Conservation (phyloP, 352 stramenopile genomes). For the Phytophthora nicotianae region DNA sequence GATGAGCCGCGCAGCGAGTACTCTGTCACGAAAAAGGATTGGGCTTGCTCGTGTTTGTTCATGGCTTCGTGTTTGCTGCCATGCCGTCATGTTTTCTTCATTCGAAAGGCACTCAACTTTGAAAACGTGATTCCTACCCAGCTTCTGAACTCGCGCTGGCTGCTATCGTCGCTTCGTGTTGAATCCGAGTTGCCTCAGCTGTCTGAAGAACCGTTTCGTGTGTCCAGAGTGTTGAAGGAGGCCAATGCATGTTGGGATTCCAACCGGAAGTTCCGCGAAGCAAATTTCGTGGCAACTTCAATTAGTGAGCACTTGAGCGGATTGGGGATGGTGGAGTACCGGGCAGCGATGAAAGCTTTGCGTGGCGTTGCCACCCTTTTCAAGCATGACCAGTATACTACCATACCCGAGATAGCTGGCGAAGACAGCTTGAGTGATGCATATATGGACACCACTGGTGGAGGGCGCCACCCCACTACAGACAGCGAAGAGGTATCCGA, state of each 20-base stretch:
- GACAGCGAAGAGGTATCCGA: too few relatives aligned
- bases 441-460: too few relatives aligned
- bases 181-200: neutral
- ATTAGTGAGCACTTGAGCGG: too few relatives aligned
- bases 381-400: too few relatives aligned
- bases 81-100: constrained; percentile 23
- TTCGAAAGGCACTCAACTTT: constrained; percentile 11
- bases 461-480: too few relatives aligned
- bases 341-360: too few relatives aligned
- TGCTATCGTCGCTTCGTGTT: constrained; percentile 10
- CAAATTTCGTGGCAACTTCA: too few relatives aligned
- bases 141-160: constrained; percentile 14
- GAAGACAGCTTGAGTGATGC: too few relatives aligned
- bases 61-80: constrained; percentile 18
- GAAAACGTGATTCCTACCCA: constrained; percentile 22
- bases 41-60: constrained; percentile 28
- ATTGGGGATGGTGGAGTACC: too few relatives aligned
- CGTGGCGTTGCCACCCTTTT: too few relatives aligned
- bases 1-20: constrained; percentile 25
- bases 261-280: too few relatives aligned
- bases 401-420: too few relatives aligned
- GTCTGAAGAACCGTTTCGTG: constrained; percentile 1
- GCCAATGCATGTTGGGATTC: constrained; percentile 8
- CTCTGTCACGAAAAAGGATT: constrained; percentile 11
- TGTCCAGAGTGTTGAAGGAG: neutral